Conservation (phyloP, 306 rosid genomes). For the Vigna angularis region DNA sequence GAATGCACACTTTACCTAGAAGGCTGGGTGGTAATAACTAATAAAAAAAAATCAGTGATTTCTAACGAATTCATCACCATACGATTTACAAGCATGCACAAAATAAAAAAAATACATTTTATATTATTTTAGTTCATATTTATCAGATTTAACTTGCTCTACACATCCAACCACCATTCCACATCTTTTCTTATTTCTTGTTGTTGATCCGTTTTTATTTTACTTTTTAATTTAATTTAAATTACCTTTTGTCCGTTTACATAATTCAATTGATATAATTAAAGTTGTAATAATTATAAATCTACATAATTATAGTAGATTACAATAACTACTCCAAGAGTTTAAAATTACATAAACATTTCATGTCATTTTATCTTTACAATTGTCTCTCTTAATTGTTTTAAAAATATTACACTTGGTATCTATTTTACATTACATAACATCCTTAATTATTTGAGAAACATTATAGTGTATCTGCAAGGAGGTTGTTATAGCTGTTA, state of each 20-base stretch:
- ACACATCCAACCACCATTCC: background rate
- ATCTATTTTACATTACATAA: no score
- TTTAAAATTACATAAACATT: no score
- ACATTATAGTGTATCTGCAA: no score
- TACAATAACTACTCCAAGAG: no score
- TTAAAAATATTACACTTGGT: no score
- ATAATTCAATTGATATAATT: background rate
- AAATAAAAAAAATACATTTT: constrained; percentile 10
- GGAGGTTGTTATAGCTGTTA: no score
- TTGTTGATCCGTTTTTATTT: background rate
- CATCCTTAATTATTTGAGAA: no score
- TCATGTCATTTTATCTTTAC: no score
- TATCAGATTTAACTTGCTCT: background rate
- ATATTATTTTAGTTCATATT: background rate
- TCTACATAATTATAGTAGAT: background rate
- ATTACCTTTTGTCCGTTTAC: background rate
- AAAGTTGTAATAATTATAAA: background rate
- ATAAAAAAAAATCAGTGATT: constrained; percentile 12
- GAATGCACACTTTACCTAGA: constrained; percentile 21
- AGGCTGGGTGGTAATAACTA: constrained; percentile 3
- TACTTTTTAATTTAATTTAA: background rate
- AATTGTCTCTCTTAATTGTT: no score
- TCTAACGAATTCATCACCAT: background rate
- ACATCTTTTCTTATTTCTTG: background rate
- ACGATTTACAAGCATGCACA: background rate